These are phyloP conservation scores for Tephrocybe sp. DNA, from an alignment of 768 basidiomycete genomes.

Conservation along the genomic window DNA sequence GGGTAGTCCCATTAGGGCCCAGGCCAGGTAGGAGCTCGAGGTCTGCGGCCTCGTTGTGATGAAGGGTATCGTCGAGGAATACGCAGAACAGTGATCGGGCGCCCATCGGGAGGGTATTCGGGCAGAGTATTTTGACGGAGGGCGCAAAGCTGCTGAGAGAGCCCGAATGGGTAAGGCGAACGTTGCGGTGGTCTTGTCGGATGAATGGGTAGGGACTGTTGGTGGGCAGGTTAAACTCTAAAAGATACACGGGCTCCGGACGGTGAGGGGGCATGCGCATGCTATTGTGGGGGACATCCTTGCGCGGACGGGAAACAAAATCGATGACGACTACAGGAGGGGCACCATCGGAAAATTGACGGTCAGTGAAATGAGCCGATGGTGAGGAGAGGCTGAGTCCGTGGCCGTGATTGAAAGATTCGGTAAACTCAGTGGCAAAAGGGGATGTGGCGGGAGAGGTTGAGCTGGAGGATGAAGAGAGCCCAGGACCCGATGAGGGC, in stretches of 20 bases:
- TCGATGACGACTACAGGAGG: slow-evolving; percentile 13
- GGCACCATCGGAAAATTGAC: neutral
- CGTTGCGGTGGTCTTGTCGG: slow-evolving; percentile 6
- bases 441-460: slow-evolving; percentile 16
- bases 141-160: slow-evolving; percentile 17
- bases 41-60: slow-evolving; percentile 24
- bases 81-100: slow-evolving; percentile 24
- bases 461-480: slow-evolving; percentile 12
- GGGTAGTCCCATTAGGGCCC: neutral
- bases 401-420: slow-evolving; percentile 3
- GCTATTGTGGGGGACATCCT: neutral
- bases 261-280: neutral
- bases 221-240: slow-evolving; percentile 8
- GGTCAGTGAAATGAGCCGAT: neutral
- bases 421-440: slow-evolving; percentile 10
- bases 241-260: slow-evolving; percentile 8
- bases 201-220: slow-evolving; percentile 7
- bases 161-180: slow-evolving; percentile 17
- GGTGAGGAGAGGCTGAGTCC: slow-evolving; percentile 1
- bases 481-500: slow-evolving; percentile 7
- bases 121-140: slow-evolving; percentile 21
- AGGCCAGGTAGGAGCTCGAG: slow-evolving; percentile 12
- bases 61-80: slow-evolving; percentile 20
- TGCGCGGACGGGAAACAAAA: slow-evolving; percentile 9
- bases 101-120: slow-evolving; percentile 13